These are phyloP conservation scores for Auriscalpium microsporum DNA, from an alignment of 768 basidiomycete species.

Conservation along the genomic window DNA sequence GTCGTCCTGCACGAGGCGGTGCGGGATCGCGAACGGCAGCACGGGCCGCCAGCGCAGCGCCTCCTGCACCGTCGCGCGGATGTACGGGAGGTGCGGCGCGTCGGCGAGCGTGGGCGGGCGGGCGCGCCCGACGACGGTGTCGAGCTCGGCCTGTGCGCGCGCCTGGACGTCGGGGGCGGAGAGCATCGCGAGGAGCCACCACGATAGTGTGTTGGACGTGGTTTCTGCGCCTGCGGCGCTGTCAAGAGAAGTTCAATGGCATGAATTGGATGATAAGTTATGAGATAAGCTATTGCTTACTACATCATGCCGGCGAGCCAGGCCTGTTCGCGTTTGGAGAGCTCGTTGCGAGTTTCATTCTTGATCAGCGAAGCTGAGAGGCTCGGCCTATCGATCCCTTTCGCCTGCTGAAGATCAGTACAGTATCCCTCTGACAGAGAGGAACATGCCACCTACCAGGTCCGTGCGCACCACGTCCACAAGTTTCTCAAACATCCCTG, in stretches of 20 bases:
- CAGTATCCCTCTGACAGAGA: neutral
- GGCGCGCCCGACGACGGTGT: conserved; percentile 14
- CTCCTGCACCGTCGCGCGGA: conserved; percentile 17
- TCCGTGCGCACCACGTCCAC: conserved; percentile 6
- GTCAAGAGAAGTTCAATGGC: no score
- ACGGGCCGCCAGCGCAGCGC: conserved; percentile 14
- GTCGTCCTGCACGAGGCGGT: conserved; percentile 19
- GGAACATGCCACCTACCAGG: neutral
- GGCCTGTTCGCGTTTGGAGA: conserved; percentile 9
- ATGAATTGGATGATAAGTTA: neutral
- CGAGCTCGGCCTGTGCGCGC: conserved; percentile 17
- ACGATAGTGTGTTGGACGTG: conserved; percentile 9
- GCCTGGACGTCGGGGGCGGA: conserved; percentile 14
- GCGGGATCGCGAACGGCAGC: conserved; percentile 13
- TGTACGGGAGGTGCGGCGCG: conserved; percentile 13
- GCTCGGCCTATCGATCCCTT: conserved; percentile 9
- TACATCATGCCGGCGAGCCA: conserved; percentile 19
- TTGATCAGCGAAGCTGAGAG: conserved; percentile 10
- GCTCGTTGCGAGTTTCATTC: conserved; percentile 6
- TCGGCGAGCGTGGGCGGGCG: conserved; percentile 15
- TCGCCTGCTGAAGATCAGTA: neutral
- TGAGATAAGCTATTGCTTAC: conserved; percentile 8
- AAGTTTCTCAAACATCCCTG: conserved; percentile 11
- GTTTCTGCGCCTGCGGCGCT: conserved; percentile 14
- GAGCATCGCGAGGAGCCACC: conserved; percentile 17